Percentiles rank a stretch among this genome's conserved stretches.
Conservation (phyloP, 2,329 filamentous ascomycete species). For the Didymella segeticola region DNA sequence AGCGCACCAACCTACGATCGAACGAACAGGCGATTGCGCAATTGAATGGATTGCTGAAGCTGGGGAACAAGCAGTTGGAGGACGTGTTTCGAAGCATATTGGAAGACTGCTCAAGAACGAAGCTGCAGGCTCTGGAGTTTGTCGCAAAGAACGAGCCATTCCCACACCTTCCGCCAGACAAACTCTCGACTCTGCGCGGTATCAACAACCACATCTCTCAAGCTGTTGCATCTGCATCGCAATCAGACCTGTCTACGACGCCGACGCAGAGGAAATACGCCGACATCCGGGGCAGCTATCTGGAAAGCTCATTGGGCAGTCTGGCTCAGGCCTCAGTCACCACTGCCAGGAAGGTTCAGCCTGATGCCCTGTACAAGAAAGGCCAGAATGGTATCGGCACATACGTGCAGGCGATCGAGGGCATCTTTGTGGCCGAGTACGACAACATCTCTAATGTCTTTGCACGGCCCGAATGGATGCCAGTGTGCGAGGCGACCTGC, state of each 20-base stretch:
- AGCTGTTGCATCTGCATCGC: constrained; percentile 59
- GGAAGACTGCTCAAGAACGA: constrained; percentile 74
- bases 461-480: constrained; percentile 80
- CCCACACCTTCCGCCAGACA: constrained; percentile 78
- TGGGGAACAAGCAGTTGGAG: constrained; percentile 83
- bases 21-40: constrained; percentile 90
- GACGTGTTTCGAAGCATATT: constrained; percentile 81
- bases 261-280: constrained; percentile 83
- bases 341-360: constrained; percentile 75
- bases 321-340: constrained; percentile 82
- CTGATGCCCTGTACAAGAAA: constrained; percentile 82
- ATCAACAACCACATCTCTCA: constrained; percentile 78
- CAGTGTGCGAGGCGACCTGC: constrained; percentile 80
- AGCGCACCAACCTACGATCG: constrained; percentile 85
- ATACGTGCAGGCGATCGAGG: constrained; percentile 87
- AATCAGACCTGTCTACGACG: constrained; percentile 62
- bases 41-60: constrained; percentile 76
- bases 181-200: constrained; percentile 75
- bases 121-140: constrained; percentile 86
- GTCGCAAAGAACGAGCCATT: constrained; percentile 87
- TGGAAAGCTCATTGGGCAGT: constrained; percentile 82
- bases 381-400: constrained; percentile 91
- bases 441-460: constrained; percentile 91
- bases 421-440: constrained; percentile 85
- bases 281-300: constrained; percentile 83